Percentiles rank a stretch among this genome's conserved stretches.
phyloP scores from a whole-genome alignment of 2,329 filamentous ascomycete species.

The Lasiodiplodia sp. region DNA sequence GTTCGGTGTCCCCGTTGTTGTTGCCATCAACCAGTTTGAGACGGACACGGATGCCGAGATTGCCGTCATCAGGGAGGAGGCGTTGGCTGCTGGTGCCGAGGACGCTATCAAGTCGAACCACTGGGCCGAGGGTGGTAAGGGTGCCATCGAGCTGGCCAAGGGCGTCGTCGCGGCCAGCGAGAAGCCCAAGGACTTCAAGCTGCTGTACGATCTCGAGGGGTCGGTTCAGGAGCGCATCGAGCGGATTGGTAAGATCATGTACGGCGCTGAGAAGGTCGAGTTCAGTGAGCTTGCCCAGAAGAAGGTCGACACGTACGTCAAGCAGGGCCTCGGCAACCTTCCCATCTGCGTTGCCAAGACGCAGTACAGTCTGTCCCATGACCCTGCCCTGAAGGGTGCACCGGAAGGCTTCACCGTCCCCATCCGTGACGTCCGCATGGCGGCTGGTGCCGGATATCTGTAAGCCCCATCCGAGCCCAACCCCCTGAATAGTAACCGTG shows the following conservation, averaged over 20 bases:
- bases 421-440: constrained; percentile 91
- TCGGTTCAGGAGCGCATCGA: constrained; percentile 89
- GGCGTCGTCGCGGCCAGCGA: constrained; percentile 83
- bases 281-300: constrained; percentile 94
- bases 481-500: constrained; percentile 32
- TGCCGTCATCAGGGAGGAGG: constrained; percentile 85
- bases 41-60: constrained; percentile 95
- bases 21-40: constrained; percentile 95
- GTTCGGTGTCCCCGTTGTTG: constrained; percentile 92
- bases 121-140: constrained; percentile 93
- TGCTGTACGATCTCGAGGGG: constrained; percentile 81
- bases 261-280: constrained; percentile 86
- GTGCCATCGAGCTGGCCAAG: constrained; percentile 86
- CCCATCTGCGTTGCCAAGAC: constrained; percentile 99
- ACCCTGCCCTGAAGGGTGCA: constrained; percentile 91
- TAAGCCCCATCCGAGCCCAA: constrained; percentile 54
- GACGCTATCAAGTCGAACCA: constrained; percentile 95
- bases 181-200: constrained; percentile 82
- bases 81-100: constrained; percentile 88
- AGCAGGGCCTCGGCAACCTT: constrained; percentile 89
- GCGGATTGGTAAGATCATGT: constrained; percentile 90
- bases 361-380: constrained; percentile 94
- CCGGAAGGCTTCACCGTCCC: constrained; percentile 94
- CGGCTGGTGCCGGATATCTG: constrained; percentile 91
- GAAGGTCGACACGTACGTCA: constrained; percentile 94